phyloP scores from a whole-genome alignment of 1,284 basidiomycete genomes.

The Boletus smithii region DNA sequence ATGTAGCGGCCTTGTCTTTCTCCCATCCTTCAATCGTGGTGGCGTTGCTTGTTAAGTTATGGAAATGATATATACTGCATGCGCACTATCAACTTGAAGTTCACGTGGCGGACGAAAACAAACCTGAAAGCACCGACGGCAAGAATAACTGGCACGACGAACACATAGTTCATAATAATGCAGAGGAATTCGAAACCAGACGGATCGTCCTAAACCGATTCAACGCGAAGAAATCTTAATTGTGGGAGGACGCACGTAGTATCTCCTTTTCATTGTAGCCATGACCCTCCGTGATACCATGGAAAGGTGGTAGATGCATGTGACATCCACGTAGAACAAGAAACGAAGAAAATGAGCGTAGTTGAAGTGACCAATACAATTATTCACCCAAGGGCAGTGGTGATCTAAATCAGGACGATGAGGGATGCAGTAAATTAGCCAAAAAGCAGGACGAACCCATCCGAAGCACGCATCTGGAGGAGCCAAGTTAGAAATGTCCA shows the following conservation, averaged over 20 bases:
- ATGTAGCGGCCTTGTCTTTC: constrained; percentile 88
- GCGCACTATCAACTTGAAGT: constrained; percentile 3
- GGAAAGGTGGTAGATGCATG: constrained; percentile 76
- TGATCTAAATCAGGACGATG: constrained; percentile 56
- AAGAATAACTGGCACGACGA: constrained; percentile 82
- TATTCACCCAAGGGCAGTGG: constrained; percentile 90
- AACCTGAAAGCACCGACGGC: constrained; percentile 85
- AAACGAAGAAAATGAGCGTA: constrained; percentile 91
- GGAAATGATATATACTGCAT: constrained; percentile 84
- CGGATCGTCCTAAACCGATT: constrained; percentile 59
- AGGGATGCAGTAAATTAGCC: neutral
- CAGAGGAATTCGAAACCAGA: constrained; percentile 72
- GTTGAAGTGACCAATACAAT: constrained; percentile 88
- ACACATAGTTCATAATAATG: constrained; percentile 83
- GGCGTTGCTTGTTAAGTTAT: constrained; percentile 75
- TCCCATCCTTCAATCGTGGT: constrained; percentile 99
- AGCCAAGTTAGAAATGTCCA: constrained; percentile 10
- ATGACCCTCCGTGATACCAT: constrained; percentile 74
- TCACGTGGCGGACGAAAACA: constrained; percentile 11
- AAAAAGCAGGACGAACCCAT: constrained; percentile 56
- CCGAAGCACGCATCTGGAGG: constrained; percentile 67
- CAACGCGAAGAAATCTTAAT: neutral
- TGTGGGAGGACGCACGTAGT: constrained; percentile 48
- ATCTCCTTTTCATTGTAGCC: constrained; percentile 42
- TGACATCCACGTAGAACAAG: constrained; percentile 87